Evolutionary conservation across 306 rosid genomes (phyloP).

Genomic region (Quercus suber): DNA sequence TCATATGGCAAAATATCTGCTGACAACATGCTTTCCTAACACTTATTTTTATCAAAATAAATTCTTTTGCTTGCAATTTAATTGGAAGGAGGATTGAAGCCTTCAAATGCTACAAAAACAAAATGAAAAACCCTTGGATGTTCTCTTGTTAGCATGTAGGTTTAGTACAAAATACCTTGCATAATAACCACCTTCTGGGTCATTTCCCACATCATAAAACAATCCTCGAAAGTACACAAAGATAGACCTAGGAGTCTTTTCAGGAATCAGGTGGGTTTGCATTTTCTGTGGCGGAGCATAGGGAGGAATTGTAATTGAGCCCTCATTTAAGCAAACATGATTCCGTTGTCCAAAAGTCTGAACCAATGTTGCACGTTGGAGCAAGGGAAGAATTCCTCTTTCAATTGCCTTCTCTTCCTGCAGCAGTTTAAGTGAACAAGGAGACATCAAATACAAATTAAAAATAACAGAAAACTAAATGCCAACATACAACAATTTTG

Average conservation of each 20-base stretch:
- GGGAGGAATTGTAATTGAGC: conserved; percentile 88
- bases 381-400: conserved; percentile 81
- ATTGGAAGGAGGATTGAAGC: neutral
- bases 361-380: conserved; percentile 81
- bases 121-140: conserved; percentile 5
- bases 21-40: neutral
- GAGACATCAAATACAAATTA: neutral
- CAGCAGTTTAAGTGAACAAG: conserved; percentile 10
- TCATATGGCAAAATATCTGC: neutral
- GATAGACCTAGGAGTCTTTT: conserved; percentile 76
- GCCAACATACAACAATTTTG: neutral
- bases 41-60: neutral
- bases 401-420: conserved; percentile 94
- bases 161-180: conserved; percentile 58
- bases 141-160: conserved; percentile 3
- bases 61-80: conserved; percentile 1
- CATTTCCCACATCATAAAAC: conserved; percentile 92
- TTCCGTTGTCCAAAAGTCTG: conserved; percentile 90
- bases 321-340: conserved; percentile 84
- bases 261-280: conserved; percentile 77
- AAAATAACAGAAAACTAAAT: neutral
- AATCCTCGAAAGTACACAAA: conserved; percentile 90
- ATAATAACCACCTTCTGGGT: conserved; percentile 95
- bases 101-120: conserved; percentile 4
- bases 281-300: conserved; percentile 96